Base-by-base conservation (phyloP, 129 eudicot species). In the Ambrosia trifida region DNA sequence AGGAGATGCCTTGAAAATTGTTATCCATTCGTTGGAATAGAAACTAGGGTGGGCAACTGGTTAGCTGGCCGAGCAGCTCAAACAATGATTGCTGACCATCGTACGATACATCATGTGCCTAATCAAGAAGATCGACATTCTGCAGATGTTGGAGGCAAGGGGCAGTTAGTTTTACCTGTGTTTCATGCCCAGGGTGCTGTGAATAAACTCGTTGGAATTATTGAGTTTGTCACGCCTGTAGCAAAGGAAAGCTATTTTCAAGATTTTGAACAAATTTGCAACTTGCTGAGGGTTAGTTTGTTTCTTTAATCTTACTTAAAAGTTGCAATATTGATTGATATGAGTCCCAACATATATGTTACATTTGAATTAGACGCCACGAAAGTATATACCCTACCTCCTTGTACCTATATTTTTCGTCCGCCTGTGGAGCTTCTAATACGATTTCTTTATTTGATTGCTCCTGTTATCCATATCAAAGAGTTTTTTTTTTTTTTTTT, bases 1-100 rank as follows among this genome's bases (percentile, higher is more conserved):
- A 64, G 4, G 52, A 64, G 9, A 40, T 40, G 24, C 41, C 52
- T 40, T 41, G 53, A 40, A 4, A 41, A 64, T 2, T 0, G 3
- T 7, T 9, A 4, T 19, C 7, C 2, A 0, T 38, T 18, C 18
- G 52, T 64, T 17, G 69, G 69, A 41, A 1, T 19, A 7, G n/a
- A 64, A 4, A 41, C 7, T 17, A 20, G 20, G 1, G 69, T 38
- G 24, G 32, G 30, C 7, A 63, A 31, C 49, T 63, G 68, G 68
- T 63, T 38, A 7, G 50, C 68, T 4, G 68, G 68, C 14, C 50
- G 68, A 35, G 49, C 68, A 63, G 49, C 50, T 17, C 68, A 63
- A 63, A 63, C 50, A n/a, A 8, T 31, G 68, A 4, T 63, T 63
- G 50, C 68, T 7, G 68, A 63, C 38, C 47, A 63, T 7, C 36